These are phyloP conservation scores for Candida frijolesensis DNA, from an alignment of 1,139 yeast genomes.

Conservation along the genomic window DNA sequence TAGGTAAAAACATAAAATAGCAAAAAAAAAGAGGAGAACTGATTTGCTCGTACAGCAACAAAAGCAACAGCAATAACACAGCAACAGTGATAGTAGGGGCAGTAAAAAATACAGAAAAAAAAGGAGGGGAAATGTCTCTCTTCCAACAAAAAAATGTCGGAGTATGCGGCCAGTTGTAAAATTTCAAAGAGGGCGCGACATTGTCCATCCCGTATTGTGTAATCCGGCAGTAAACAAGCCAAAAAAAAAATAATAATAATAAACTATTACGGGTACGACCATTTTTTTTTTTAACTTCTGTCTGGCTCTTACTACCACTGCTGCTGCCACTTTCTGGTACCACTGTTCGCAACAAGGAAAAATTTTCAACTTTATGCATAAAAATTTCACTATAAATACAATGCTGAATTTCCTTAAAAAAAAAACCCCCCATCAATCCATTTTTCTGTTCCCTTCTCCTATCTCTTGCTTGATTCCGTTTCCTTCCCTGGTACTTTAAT, in stretches of 20 bases:
- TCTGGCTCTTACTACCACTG: no score
- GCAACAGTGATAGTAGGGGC: no score
- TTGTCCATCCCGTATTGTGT: not conserved
- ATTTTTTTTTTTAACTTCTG: not conserved
- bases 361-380: not conserved
- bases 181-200: not conserved
- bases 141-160: not conserved
- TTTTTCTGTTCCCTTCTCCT: not conserved
- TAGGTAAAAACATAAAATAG: not conserved
- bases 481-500: no score
- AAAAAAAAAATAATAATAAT: not conserved
- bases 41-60: no score
- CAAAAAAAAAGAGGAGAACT: not conserved
- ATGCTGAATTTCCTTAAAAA: not conserved
- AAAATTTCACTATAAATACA: conserved; percentile 1
- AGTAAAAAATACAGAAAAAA: no score
- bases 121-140: not conserved
- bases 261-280: conserved; percentile 1
- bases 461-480: not conserved
- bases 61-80: no score
- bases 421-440: not conserved
- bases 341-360: not conserved
- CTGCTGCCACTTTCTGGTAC: no score
- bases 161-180: not conserved
- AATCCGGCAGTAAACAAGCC: not conserved